A percentile compares a stretch with the other conserved stretches of the same genome.
phyloP scores from a whole-genome alignment of 306 rosid genomes.

The Ormosia semicastrata region DNA sequence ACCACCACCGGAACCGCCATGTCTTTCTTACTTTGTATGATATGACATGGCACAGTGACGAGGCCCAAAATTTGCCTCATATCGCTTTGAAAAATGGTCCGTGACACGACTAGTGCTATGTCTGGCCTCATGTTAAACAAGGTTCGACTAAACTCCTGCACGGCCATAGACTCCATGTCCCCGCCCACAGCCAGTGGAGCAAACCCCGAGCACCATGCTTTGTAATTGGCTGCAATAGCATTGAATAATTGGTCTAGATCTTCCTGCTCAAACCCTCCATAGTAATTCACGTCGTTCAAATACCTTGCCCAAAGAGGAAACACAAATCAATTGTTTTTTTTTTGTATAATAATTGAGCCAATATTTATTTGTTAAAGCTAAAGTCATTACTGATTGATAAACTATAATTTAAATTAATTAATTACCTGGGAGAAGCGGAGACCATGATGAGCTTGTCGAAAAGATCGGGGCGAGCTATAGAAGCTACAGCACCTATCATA shows the following conservation, averaged over 20 bases:
- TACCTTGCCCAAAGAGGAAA: conserved; percentile 41
- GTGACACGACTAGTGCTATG: conserved; percentile 64
- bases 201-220: conserved; percentile 85
- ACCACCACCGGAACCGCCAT: conserved; percentile 82
- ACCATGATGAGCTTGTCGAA: conserved; percentile 65
- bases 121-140: conserved; percentile 89
- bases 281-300: conserved; percentile 73
- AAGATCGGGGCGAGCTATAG: conserved; percentile 70
- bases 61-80: conserved; percentile 52
- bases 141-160: conserved; percentile 89
- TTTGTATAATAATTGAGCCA: neutral
- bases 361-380: neutral
- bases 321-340: neutral
- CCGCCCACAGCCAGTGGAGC: conserved; percentile 87
- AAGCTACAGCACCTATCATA: conserved; percentile 68
- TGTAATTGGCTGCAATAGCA: conserved; percentile 69
- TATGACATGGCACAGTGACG: conserved; percentile 70
- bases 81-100: conserved; percentile 71
- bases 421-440: conserved; percentile 67
- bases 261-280: conserved; percentile 82
- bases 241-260: conserved; percentile 64
- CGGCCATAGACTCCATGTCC: conserved; percentile 83
- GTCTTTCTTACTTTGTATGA: conserved; percentile 72
- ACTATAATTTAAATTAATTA: neutral
- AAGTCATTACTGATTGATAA: neutral